These are phyloP conservation scores for Funneliformis mosseae DNA, from an alignment of 192 early-diverging fungal genomes.

Conservation along the genomic window DNA sequence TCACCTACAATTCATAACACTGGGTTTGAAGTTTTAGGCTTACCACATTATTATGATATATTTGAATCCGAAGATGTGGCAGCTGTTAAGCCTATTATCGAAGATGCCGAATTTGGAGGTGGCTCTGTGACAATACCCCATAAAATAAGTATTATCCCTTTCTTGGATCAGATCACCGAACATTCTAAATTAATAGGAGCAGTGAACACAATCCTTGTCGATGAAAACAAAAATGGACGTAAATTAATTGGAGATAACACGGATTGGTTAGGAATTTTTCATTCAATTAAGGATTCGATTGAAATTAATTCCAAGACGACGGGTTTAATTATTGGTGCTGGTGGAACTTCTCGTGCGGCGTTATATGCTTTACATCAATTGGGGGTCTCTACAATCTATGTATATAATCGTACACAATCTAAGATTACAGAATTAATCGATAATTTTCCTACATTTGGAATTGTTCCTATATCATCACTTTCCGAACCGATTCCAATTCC, in stretches of 20 bases:
- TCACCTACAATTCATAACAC: slow-evolving; percentile 94
- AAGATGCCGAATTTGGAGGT: slow-evolving; percentile 78
- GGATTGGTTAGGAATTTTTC: slow-evolving; percentile 89
- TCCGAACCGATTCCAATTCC: slow-evolving; percentile 31
- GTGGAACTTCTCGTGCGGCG: slow-evolving; percentile 92
- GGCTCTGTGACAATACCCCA: slow-evolving; percentile 95
- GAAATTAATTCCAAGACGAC: slow-evolving; percentile 32
- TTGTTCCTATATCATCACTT: slow-evolving; percentile 53
- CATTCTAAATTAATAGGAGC: slow-evolving; percentile 90
- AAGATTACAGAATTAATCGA: slow-evolving; percentile 70
- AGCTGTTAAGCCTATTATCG: slow-evolving; percentile 53
- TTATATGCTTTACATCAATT: slow-evolving; percentile 79
- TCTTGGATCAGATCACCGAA: slow-evolving; percentile 72
- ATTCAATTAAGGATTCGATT: slow-evolving; percentile 56
- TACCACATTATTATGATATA: slow-evolving; percentile 82
- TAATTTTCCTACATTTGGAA: slow-evolving; percentile 56
- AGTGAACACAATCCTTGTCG: slow-evolving; percentile 82
- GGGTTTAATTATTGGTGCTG: slow-evolving; percentile 90
- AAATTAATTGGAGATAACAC: slow-evolving; percentile 89
- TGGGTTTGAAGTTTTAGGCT: slow-evolving; percentile 79
- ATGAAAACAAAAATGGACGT: slow-evolving; percentile 38
- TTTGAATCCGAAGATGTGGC: slow-evolving; percentile 69
- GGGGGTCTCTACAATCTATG: slow-evolving; percentile 62
- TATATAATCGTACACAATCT: slow-evolving; percentile 86
- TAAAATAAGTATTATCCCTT: slow-evolving; percentile 83